Evolutionary conservation across 106 monocot species (phyloP), one percentile per base, ranked within the genome.

Genomic region (Apostasia shenzhenica): DNA sequence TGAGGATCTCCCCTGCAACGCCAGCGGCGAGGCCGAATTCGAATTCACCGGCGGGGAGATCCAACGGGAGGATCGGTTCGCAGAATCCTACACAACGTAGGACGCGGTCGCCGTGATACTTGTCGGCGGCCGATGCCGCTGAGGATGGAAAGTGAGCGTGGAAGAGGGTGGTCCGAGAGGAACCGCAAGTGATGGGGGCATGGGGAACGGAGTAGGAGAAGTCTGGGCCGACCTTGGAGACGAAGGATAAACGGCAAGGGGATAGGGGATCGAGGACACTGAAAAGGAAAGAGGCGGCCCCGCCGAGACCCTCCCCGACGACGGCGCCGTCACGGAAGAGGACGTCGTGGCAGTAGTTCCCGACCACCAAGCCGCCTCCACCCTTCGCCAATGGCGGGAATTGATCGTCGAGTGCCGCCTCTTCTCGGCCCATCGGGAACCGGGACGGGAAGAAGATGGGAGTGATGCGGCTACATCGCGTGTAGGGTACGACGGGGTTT

Each of bases 261-360:
- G 62, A 69, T 79, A 84, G 65, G 77, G 79, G 63, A 69, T 85
- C 73, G 78, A 97, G 74, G 47, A 92, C 84, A 80, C 92, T 97
- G 71, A 89, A 84, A 70, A 92, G 67, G 77, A 97, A 97, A 63
- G 95, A 75, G 41, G 75, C 84, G 39, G 95, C 89, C 42, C 92
- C 95, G 48, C 95, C 95, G 60, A 92, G 95, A 57, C 75, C 68
- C 63, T 85, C 70, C 2, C 70, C 78, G 40, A 87, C n/a, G 56
- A 78, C 41, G 7, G 40, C 47, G 67, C 81, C 88, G 70, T 83
- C 88, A 45, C 78, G 80, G 69, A 80, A 82, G 75, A 89, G 76
- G 57, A 92, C 86, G 73, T 97, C 95, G 82, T 97, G 95, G 84
- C 89, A 92, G 82, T 89, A 89, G 79, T 79, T 92, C 1, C 95